A percentile compares a stretch with the other conserved stretches of the same genome.
Evolutionary conservation across 1,284 basidiomycete species (phyloP).

Genomic region (Paramarasmius palmivorus): DNA sequence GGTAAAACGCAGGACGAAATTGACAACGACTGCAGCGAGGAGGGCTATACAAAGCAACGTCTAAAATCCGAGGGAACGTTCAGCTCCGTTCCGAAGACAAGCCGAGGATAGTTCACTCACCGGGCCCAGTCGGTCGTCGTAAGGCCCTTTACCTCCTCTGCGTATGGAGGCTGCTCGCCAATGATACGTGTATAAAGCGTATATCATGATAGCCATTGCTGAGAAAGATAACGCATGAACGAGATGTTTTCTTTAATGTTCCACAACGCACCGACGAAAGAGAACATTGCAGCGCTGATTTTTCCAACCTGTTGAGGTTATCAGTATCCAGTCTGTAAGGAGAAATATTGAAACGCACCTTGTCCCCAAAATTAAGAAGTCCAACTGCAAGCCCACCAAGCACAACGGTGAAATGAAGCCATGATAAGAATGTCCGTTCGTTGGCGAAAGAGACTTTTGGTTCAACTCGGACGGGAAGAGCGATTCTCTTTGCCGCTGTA

Average conservation of each 20-base stretch:
- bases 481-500: slow-evolving; percentile 93
- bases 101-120: slow-evolving; percentile 32
- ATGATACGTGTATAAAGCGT: slow-evolving; percentile 94
- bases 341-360: slow-evolving; percentile 46
- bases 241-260: slow-evolving; percentile 13
- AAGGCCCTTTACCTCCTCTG: slow-evolving; percentile 89
- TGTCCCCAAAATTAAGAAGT: slow-evolving; percentile 95
- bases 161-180: slow-evolving; percentile 95
- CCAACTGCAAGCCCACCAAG: slow-evolving; percentile 94
- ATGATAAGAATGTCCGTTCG: slow-evolving; percentile 93
- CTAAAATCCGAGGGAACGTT: slow-evolving; percentile 37
- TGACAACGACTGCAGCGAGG: slow-evolving; percentile 86
- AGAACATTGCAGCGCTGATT: slow-evolving; percentile 93
- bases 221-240: slow-evolving; percentile 9
- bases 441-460: slow-evolving; percentile 96
- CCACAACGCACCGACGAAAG: slow-evolving; percentile 73
- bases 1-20: slow-evolving; percentile 84
- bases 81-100: slow-evolving; percentile 11
- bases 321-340: background rate
- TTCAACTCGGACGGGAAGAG: slow-evolving; percentile 91
- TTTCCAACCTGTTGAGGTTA: slow-evolving; percentile 69
- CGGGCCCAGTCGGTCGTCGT: slow-evolving; percentile 91
- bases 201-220: slow-evolving; percentile 98
- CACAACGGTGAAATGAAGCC: slow-evolving; percentile 95
- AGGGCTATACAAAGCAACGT: slow-evolving; percentile 86